A percentile compares a stretch with the other conserved stretches of the same genome.
phyloP scores from a whole-genome alignment of 2,329 filamentous ascomycete species.

The Fusarium burgessii region DNA sequence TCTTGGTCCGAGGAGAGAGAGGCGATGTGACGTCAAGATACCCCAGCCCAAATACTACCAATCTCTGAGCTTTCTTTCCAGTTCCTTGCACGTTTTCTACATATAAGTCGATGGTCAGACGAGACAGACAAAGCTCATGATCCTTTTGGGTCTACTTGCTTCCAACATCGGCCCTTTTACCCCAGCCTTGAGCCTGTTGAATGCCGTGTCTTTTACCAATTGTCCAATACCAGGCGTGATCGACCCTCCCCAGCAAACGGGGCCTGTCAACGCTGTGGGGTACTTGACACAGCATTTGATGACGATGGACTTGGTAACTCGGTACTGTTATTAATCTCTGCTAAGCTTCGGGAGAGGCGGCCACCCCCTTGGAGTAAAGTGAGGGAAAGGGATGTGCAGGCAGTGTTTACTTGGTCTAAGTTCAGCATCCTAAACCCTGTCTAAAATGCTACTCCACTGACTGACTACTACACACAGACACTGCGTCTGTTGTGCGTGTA shows the following conservation, averaged over 20 bases:
- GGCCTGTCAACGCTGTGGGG: conserved; percentile 28
- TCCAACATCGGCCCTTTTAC: conserved; percentile 41
- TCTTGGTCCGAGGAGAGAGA: background rate
- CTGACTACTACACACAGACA: background rate
- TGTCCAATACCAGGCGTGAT: conserved; percentile 21
- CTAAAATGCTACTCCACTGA: too few species aligned
- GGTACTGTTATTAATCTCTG: background rate
- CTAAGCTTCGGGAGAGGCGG: background rate
- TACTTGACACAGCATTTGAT: conserved; percentile 16
- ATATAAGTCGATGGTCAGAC: conserved; percentile 10
- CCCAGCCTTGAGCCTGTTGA: conserved; percentile 25
- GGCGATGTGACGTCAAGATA: conserved; percentile 17
- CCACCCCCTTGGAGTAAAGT: background rate
- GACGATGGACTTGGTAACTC: conserved; percentile 8
- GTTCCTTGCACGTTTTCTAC: background rate
- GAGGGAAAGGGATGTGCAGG: conserved; percentile 27
- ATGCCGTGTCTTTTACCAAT: conserved; percentile 12
- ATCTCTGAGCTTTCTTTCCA: background rate
- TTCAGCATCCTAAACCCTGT: too few species aligned
- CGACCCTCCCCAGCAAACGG: conserved; percentile 24
- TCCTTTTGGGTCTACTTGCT: background rate
- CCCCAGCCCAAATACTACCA: background rate
- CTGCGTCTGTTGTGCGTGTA: conserved; percentile 7
- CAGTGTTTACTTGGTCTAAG: background rate
- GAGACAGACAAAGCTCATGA: background rate